Evolutionary conservation across 73 alveolate genomes (phyloP).

Genomic region (Paramecium bursaria): DNA sequence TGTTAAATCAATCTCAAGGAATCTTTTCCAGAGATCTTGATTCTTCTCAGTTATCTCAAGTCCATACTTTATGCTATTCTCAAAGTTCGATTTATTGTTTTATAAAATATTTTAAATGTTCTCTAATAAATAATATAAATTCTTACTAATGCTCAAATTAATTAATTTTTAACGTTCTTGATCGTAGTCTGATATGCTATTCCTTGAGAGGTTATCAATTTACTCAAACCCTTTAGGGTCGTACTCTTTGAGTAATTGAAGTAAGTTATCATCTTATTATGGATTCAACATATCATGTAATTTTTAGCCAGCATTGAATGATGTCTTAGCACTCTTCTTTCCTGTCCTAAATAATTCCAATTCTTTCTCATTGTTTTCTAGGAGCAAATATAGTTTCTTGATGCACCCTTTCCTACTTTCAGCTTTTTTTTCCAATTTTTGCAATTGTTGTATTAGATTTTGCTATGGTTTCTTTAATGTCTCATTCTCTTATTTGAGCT

Average conservation of each 20-base stretch:
- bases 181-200: not conserved
- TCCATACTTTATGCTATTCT: conserved; percentile 1
- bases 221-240: conserved; percentile 1
- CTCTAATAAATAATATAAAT: not conserved
- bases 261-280: no score
- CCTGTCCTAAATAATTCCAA: conserved; percentile 36
- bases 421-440: conserved; percentile 46
- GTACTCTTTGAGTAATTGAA: not conserved
- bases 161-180: no score
- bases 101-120: not conserved
- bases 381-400: conserved; percentile 30
- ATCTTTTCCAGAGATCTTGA: conserved; percentile 37
- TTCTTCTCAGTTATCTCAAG: conserved; percentile 27
- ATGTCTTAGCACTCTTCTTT: conserved; percentile 36
- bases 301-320: conserved; percentile 3
- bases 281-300: conserved; percentile 50
- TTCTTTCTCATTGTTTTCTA: conserved; percentile 42
- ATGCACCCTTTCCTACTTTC: conserved; percentile 52
- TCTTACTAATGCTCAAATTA: conserved; percentile 34
- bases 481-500: conserved; percentile 20
- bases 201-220: conserved; percentile 11
- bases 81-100: no score
- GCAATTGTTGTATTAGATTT: not conserved
- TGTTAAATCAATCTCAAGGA: conserved; percentile 27
- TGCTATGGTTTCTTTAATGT: conserved; percentile 11